Base-by-base conservation (phyloP, 345 rosid species). In the Arabis alpina region DNA sequence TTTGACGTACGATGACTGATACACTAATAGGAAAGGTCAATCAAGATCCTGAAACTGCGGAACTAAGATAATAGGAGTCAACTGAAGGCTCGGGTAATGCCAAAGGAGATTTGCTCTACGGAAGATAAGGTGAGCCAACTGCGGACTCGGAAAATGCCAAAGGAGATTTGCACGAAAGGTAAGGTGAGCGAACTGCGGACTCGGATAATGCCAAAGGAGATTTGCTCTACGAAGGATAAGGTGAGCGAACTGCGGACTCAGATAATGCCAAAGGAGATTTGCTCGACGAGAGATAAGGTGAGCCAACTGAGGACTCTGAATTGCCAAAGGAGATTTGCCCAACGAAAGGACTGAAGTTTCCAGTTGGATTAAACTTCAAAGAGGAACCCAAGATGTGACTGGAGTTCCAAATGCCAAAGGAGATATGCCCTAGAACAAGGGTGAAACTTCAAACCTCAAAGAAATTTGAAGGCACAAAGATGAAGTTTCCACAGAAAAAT, bases 291-390 rank as follows among this genome's bases (percentile, higher is more conserved):
- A 69, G 84, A 76, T 71, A 71, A 71, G 44, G 40, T 72, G 73
- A 79, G 78, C 60, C 80, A 68, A 32, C 63, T n/a, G 40, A 64
- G 70, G 64, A 74, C 79, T 80, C 80, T 15, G 51, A 59, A 75
- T 44, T 76, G 80, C 84, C 77, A 84, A 73, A 76, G 83, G 78
- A 79, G 80, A 78, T 76, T 76, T 83, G 87, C 84, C 84, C 80
- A 75, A 51, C 39, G 36, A 72, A 74, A 58, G 76, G 81, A 79
- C 79, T 58, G 71, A 77, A 82, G 70, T 54, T 66, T 77, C 58
- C 23, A 19, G 23, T 19, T 19, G 23, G 23, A 65, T 55, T 19
- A 60, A 82, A 79, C 76, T 82, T 79, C 80, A 49, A 57, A 73
- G 24, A 50, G 69, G 74, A 76, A 76, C 63, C 72, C 63, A 44